Evolutionary conservation across 139 green algal species (phyloP), one percentile per base, ranked within the genome.

Genomic region (Tetradesmus obliquus): DNA sequence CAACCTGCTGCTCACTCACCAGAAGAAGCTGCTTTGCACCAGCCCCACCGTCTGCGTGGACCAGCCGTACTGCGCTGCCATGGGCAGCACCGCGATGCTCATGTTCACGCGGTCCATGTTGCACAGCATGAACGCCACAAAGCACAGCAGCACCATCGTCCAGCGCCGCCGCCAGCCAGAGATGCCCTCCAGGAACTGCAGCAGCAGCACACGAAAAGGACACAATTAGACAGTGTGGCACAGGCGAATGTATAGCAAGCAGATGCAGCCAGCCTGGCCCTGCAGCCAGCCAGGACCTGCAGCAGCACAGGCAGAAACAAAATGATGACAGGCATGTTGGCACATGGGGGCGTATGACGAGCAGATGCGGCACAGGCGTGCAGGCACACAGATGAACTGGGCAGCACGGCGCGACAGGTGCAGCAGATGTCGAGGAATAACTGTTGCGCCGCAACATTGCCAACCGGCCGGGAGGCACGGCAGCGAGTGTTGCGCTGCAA

Each of bases 11-110:
- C 57, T 24, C 57, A 55, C 94, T 83, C 82, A 97, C 98, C 98
- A 99, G 93, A 99, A 99, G 96, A 99, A 99, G 58, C 96, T 98
- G 7, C 96, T 98, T 84, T 99, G 97, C 24, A 99, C 98, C 79
- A 99, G 93, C 24, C 98, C 98, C 74, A 98, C 96, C 12, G 97
- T 99, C 13, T 94, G 89, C 10, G 90, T 92, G 91, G 95, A 92
- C 98, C 98, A 99, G 6, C 93, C 95, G 81, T 95, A 99, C 88
- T 98, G 86, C 90, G 97, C 69, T 0, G 94, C 86, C 98, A 99
- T 99, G 66, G 98, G 98, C 92, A 99, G 93, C 79, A 99, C 98
- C 10, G 98, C 97, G 10, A 99, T 97, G 88, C 92, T 96, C 98
- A 99, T 99, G 95, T 99, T 99, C 62, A 99, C 97, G 7, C 97